phyloP scores from a whole-genome alignment of 2,329 filamentous ascomycete species.

The Venturia pyrina region DNA sequence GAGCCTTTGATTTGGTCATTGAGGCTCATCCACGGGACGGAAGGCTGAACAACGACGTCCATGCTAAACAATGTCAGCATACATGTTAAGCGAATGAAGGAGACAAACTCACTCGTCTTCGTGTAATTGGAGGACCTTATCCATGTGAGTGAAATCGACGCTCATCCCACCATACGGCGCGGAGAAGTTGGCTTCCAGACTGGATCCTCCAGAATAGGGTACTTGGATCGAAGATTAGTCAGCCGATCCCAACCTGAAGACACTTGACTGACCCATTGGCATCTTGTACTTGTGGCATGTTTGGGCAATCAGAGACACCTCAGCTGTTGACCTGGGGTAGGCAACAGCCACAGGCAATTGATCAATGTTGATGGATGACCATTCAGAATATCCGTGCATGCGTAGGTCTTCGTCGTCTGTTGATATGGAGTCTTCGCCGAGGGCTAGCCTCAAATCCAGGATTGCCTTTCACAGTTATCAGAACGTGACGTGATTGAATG shows the following conservation, averaged over 20 bases:
- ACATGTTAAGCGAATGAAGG: not conserved
- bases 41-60: conserved; percentile 87
- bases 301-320: conserved; percentile 55
- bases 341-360: conserved; percentile 54
- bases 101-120: conserved; percentile 38
- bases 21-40: conserved; percentile 83
- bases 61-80: conserved; percentile 35
- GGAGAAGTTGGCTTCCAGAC: conserved; percentile 82
- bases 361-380: conserved; percentile 58
- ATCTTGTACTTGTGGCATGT: conserved; percentile 71
- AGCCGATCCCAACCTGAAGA: not conserved
- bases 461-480: conserved; percentile 36
- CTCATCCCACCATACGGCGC: conserved; percentile 79
- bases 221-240: conserved; percentile 34
- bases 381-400: conserved; percentile 58
- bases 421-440: conserved; percentile 52
- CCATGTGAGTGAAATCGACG: conserved; percentile 84
- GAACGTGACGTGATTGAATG: not conserved
- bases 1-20: conserved; percentile 65
- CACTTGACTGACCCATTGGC: conserved; percentile 47
- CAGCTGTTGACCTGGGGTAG: conserved; percentile 53
- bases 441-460: conserved; percentile 37
- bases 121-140: conserved; percentile 68
- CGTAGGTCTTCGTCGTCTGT: conserved; percentile 55
- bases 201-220: conserved; percentile 60